phyloP scores from a whole-genome alignment of 805 yeast genomes.

The Cyberlindnera suaveolens region DNA sequence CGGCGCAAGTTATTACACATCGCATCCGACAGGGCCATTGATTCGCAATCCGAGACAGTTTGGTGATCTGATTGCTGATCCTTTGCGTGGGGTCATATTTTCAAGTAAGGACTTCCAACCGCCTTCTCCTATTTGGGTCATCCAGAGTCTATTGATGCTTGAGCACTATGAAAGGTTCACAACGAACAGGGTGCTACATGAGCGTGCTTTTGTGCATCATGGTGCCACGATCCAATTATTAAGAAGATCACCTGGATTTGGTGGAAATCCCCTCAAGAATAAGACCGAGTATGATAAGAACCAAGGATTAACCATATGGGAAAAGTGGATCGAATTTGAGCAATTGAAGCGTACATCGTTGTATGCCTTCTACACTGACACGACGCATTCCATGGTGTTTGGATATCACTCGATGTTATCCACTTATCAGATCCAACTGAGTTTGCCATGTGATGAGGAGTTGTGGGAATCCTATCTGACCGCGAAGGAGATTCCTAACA shows the following conservation, averaged over 20 bases:
- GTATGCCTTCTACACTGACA: conserved; percentile 78
- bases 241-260: conserved; percentile 68
- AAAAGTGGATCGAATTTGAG: conserved; percentile 76
- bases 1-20: conserved; percentile 21
- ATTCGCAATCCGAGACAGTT: conserved; percentile 18
- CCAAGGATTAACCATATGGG: conserved; percentile 36
- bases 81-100: conserved; percentile 66
- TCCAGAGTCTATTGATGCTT: conserved; percentile 67
- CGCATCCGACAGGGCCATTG: conserved; percentile 13
- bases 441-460: conserved; percentile 58
- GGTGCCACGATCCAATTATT: conserved; percentile 78
- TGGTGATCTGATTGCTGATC: conserved; percentile 32
- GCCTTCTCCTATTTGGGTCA: conserved; percentile 70
- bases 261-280: conserved; percentile 52
- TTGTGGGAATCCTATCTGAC: conserved; percentile 43
- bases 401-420: conserved; percentile 61
- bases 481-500: conserved; percentile 22
- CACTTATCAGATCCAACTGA: conserved; percentile 54
- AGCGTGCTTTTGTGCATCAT: conserved; percentile 79
- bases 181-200: conserved; percentile 64
- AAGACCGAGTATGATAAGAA: conserved; percentile 22
- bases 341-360: conserved; percentile 71
- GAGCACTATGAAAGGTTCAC: conserved; percentile 78
- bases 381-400: conserved; percentile 70
- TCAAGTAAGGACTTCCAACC: conserved; percentile 67